Evolutionary conservation across 441 rosid species (phyloP).

Genomic region (Gossypium lobatum): DNA sequence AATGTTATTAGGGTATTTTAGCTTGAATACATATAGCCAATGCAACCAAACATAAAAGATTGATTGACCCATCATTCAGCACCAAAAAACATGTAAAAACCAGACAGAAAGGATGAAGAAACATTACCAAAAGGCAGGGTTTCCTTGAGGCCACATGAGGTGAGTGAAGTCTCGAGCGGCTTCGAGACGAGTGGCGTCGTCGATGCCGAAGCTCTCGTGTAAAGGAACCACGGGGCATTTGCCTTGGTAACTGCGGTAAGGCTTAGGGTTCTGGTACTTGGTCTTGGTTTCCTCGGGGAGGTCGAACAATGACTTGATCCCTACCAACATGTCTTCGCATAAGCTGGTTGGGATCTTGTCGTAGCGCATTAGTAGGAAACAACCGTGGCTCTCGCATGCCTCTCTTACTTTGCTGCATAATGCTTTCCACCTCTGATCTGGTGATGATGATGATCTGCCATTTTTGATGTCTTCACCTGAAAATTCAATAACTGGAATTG

Average conservation of each 20-base stretch:
- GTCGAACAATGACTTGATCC: slow-evolving; percentile 12
- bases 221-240: slow-evolving; percentile 3
- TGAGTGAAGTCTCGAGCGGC: slow-evolving; percentile 11
- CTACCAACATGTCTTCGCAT: slow-evolving; percentile 6
- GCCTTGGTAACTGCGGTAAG: slow-evolving; percentile 15
- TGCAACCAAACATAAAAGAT: not conserved
- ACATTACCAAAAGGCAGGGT: slow-evolving; percentile 28
- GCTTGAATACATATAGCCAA: not conserved
- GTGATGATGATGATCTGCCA: not conserved
- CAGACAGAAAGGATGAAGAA: not conserved
- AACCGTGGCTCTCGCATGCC: slow-evolving; percentile 21
- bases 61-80: not conserved
- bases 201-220: slow-evolving; percentile 27
- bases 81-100: not conserved
- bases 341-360: slow-evolving; percentile 11
- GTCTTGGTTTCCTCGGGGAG: slow-evolving; percentile 19
- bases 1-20: no score
- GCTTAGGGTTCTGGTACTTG: slow-evolving; percentile 18
- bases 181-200: slow-evolving; percentile 5
- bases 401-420: slow-evolving; percentile 14
- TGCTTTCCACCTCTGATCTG: slow-evolving; percentile 6
- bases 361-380: slow-evolving; percentile 16
- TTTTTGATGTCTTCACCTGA: slow-evolving; percentile 6
- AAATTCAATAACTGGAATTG: slow-evolving; percentile 28
- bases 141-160: slow-evolving; percentile 23